These are phyloP conservation scores for Metschnikowia borealis DNA, from an alignment of 805 yeast species.

Conservation along the genomic window DNA sequence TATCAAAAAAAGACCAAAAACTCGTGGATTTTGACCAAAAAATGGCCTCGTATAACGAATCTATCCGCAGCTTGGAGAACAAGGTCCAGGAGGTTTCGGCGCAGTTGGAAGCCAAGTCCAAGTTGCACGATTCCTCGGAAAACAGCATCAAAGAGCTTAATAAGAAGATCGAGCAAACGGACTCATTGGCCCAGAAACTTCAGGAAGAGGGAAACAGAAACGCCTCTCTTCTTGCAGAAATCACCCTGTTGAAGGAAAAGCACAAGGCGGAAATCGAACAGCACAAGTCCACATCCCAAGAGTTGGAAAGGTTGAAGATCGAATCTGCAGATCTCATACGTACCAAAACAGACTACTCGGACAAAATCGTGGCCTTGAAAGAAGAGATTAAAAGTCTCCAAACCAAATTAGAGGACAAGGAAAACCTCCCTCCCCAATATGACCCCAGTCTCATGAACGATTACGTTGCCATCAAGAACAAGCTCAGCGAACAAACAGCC, in stretches of 20 bases:
- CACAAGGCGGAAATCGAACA: slow-evolving; percentile 6
- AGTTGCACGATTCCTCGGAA: not conserved
- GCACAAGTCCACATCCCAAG: slow-evolving; percentile 5
- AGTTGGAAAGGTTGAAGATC: slow-evolving; percentile 19
- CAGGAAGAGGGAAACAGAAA: slow-evolving; percentile 3
- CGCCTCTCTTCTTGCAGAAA: slow-evolving; percentile 1
- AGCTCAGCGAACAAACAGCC: slow-evolving; percentile 50
- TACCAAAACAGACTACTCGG: slow-evolving; percentile 26
- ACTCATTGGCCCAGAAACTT: not conserved
- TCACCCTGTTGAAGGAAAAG: slow-evolving; percentile 4
- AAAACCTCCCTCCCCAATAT: slow-evolving; percentile 31
- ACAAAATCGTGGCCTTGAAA: slow-evolving; percentile 24
- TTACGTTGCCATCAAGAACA: slow-evolving; percentile 45
- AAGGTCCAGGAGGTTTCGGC: not conserved
- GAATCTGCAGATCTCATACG: slow-evolving; percentile 21
- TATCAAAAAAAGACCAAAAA: not conserved
- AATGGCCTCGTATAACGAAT: not conserved
- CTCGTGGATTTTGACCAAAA: slow-evolving; percentile 1
- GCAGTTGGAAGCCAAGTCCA: slow-evolving; percentile 1
- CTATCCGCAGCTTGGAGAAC: not conserved
- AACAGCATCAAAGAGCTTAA: not conserved
- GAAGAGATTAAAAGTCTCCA: slow-evolving; percentile 22
- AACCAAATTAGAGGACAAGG: slow-evolving; percentile 26
- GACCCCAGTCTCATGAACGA: slow-evolving; percentile 38
- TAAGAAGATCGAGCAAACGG: not conserved